Evolutionary conservation across 2,329 filamentous ascomycete species (phyloP).

Genomic region (Emmonsiellopsis sp.): DNA sequence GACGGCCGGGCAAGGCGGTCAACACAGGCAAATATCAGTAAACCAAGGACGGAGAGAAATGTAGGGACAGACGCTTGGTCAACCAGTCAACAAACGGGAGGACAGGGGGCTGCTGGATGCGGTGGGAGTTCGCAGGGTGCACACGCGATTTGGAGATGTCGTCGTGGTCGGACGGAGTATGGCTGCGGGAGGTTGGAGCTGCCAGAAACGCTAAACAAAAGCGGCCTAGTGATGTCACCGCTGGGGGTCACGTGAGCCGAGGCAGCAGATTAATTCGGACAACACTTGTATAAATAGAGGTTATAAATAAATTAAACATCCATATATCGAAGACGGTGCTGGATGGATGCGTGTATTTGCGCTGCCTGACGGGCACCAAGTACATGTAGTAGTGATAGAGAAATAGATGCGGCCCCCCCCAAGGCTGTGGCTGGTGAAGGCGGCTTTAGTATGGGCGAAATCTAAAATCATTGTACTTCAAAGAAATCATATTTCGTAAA

Average conservation of each 20-base stretch:
- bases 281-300: neutral
- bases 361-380: too few relatives aligned
- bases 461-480: too few relatives aligned
- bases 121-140: neutral
- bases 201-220: neutral
- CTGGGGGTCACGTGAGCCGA: neutral
- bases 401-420: too few relatives aligned
- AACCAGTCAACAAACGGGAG: neutral
- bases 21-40: neutral
- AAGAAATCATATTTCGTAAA: too few relatives aligned
- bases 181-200: neutral
- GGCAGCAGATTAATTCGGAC: neutral
- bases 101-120: neutral
- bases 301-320: too few relatives aligned
- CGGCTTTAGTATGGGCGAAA: too few relatives aligned
- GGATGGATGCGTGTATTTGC: too few relatives aligned
- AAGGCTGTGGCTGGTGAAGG: too few relatives aligned
- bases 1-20: neutral
- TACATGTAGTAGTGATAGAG: too few relatives aligned
- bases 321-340: too few relatives aligned
- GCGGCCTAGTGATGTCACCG: slow-evolving; percentile 2
- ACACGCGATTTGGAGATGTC: neutral
- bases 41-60: neutral
- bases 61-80: neutral
- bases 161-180: neutral